These are phyloP conservation scores for Lodderomyces orthopsilosis DNA, from an alignment of 1,139 yeast genomes.

Conservation along the genomic window DNA sequence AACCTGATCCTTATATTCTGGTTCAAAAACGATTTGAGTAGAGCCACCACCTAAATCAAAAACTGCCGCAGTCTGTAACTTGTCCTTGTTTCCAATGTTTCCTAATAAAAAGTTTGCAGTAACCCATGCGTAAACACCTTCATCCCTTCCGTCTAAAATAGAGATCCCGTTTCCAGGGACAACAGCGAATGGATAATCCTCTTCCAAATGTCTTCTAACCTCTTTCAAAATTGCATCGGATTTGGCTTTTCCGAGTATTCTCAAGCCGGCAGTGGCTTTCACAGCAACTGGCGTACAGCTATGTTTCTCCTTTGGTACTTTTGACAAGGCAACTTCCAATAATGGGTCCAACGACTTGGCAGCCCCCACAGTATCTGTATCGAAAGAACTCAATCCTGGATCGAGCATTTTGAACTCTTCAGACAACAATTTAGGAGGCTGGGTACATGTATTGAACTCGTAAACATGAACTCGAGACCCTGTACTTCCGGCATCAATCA, in stretches of 20 bases:
- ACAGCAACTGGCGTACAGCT: constrained; percentile 91
- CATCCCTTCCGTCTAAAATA: constrained; percentile 94
- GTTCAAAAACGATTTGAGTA: constrained; percentile 97
- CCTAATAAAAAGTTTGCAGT: constrained; percentile 91
- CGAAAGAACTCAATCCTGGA: constrained; percentile 89
- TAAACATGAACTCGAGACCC: constrained; percentile 96
- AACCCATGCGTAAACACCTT: constrained; percentile 99
- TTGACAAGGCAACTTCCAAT: constrained; percentile 65
- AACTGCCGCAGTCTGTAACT: constrained; percentile 87
- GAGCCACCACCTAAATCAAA: constrained; percentile 99
- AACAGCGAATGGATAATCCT: constrained; percentile 85
- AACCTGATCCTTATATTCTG: constrained; percentile 53
- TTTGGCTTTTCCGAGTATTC: constrained; percentile 77
- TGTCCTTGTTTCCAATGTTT: constrained; percentile 75
- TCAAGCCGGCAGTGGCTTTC: constrained; percentile 96
- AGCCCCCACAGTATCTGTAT: constrained; percentile 77
- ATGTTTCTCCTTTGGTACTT: constrained; percentile 72
- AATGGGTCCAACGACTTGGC: constrained; percentile 84
- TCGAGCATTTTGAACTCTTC: constrained; percentile 87
- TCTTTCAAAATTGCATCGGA: constrained; percentile 67
- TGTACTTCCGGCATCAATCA: constrained; percentile 97
- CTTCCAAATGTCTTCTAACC: constrained; percentile 71
- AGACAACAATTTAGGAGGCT: constrained; percentile 73
- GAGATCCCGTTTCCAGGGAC: constrained; percentile 82
- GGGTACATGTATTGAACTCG: constrained; percentile 78